phyloP scores from a whole-genome alignment of 2,329 filamentous ascomycete species.

The Cytospora mali region DNA sequence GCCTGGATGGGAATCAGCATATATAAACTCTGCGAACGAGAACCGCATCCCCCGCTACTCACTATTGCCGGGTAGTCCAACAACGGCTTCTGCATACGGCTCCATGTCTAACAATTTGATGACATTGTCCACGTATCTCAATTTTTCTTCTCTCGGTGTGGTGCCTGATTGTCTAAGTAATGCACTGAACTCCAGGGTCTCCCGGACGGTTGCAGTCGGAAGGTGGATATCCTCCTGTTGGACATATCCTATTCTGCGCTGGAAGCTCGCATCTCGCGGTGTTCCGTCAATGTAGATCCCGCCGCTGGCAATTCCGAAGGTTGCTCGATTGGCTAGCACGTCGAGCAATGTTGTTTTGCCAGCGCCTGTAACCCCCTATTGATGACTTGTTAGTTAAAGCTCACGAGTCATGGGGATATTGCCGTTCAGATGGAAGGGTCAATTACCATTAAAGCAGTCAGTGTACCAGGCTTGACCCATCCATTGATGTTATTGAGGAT shows the following conservation, averaged over 20 bases:
- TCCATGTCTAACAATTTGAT: slow-evolving; percentile 69
- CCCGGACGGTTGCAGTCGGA: slow-evolving; percentile 57
- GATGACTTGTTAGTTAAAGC: too few relatives aligned
- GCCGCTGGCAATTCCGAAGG: slow-evolving; percentile 65
- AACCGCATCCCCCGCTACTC: too few relatives aligned
- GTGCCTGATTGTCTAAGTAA: slow-evolving; percentile 58
- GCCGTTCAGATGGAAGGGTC: too few relatives aligned
- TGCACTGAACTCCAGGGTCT: slow-evolving; percentile 58
- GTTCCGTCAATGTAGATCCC: slow-evolving; percentile 67
- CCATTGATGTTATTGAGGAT: too few relatives aligned
- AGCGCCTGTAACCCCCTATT: too few relatives aligned
- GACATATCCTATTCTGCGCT: slow-evolving; percentile 67
- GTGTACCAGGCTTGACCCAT: too few relatives aligned
- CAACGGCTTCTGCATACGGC: slow-evolving; percentile 67
- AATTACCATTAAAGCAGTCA: too few relatives aligned
- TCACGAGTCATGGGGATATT: too few relatives aligned
- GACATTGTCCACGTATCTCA: slow-evolving; percentile 64
- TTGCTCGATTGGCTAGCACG: slow-evolving; percentile 58
- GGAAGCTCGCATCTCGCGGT: slow-evolving; percentile 58
- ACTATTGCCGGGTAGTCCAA: slow-evolving; percentile 65
- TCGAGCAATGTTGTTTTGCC: slow-evolving; percentile 66
- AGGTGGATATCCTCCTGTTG: slow-evolving; percentile 67
- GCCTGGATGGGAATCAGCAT: too few relatives aligned
- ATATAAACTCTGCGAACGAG: too few relatives aligned
- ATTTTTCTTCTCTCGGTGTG: slow-evolving; percentile 59